Base-by-base conservation (phyloP, 192 early-diverging fungal genomes). In the Backusella liffmaniae region DNA sequence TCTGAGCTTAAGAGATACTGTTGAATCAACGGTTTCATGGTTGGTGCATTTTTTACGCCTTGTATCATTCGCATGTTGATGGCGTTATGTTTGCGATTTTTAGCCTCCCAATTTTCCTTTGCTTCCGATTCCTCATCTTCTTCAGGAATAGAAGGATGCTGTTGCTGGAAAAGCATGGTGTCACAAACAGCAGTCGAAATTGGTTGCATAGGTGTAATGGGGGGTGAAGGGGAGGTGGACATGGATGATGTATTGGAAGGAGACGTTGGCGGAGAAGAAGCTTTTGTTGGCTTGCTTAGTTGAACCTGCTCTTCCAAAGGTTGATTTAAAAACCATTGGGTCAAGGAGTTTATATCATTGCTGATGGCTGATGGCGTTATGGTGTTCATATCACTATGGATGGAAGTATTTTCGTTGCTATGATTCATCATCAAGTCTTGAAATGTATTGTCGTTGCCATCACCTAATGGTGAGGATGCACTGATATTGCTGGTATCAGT, bases 21-120 rank as follows among this genome's bases (percentile, higher is more conserved):
- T 29, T 80, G 73, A 39, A 80, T n/a, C 6, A 59, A 15, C 16
- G 73, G 67, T 70, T 79, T 44, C 32, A 79, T 37, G 21, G 29
- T 15, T 15, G 42, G 51, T 44, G 67, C 66, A 0, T 66, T 44
- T 56, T 41, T 68, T 34, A 26, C 29, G 8, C 66, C 62, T 66
- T 80, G 67, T 13, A 72, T 68, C 26, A 74, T 21, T 26, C 70
- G 66, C 1, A 71, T 73, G 9, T 76, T 74, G 23, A 62, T 53
- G 16, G 42, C 41, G 18, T 16, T 41, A 66, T 59, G 70, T 77
- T 41, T 73, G 32, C 46, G 73, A 72, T 0, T 70, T 12, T 70
- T 70, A 26, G 21, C 5, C 18, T 36, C 68, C 23, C 36, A 35
- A 1, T 26, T 15, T 21, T 70, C 68, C 56, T 62, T 62, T 16